Base-by-base conservation (phyloP, 164 flowering plant species). In the Echeveria elegans region DNA sequence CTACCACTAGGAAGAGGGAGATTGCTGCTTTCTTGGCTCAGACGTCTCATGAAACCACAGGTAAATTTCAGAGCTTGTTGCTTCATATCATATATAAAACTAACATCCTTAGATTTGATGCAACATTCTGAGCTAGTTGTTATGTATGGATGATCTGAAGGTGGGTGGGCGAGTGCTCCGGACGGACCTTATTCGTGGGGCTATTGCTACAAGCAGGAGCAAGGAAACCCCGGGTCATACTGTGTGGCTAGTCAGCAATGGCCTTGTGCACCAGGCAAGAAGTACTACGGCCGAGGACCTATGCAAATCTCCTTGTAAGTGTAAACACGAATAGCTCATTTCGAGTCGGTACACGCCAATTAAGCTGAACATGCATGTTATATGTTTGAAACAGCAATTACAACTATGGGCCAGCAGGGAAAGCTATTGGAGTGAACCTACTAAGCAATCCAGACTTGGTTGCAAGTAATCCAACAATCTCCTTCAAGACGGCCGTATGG, bases 241-340 rank as follows among this genome's bases (percentile, higher is more conserved):
- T 77, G 80, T 32, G 21, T 2, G 0, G 53, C 28, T 28, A n/a
- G 21, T 21, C 36, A 70, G 14, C 76, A 74, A 66, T 50, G 56
- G 56, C 82, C 82, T 2, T 79, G 82, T 63, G 70, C 75, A 29
- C 6, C 82, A 18, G 82, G 82, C 3, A 69, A 71, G 68, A 60
- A 70, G 28, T 81, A 77, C 23, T 77, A 72, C 32, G 85, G 85
- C 64, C 70, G 83, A 50, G 83, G 83, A 2, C 81, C 83, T 1
- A 76, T 80, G 36, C 81, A 80, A 29, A 59, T 81, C 11, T 41
- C 81, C 12, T 66, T 73, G 83, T 78, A 71, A 69, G 70, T 67
- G 47, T 24, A 16, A 12, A 23, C 18, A 5, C 56, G 26, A 23
- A 0, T 23, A 52, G 58, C 12, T 52, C 14, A 52, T 7, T 14